Evolutionary conservation across 2,329 filamentous ascomycete species (phyloP).

Genomic region (Leptographium lundbergii): DNA sequence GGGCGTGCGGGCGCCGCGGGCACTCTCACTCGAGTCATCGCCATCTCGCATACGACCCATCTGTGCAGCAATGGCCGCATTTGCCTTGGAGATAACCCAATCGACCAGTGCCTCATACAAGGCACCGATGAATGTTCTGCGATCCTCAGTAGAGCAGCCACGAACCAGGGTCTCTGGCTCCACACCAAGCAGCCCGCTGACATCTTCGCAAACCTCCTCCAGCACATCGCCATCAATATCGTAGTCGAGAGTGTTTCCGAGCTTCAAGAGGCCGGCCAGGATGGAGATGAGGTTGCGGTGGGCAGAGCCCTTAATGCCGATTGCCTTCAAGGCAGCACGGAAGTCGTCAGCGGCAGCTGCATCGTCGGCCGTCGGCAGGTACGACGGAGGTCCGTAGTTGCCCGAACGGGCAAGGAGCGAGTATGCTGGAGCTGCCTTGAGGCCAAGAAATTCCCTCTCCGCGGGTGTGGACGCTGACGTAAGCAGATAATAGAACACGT

Average conservation of each 20-base stretch:
- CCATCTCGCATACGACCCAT: constrained; percentile 54
- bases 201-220: constrained; percentile 81
- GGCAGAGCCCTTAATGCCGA: constrained; percentile 81
- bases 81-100: constrained; percentile 84
- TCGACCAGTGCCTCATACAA: constrained; percentile 92
- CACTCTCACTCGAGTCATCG: constrained; percentile 53
- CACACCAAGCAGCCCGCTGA: constrained; percentile 71
- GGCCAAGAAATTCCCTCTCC: constrained; percentile 76
- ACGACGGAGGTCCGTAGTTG: constrained; percentile 76
- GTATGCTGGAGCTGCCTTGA: constrained; percentile 68
- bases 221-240: constrained; percentile 72
- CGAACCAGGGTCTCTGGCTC: constrained; percentile 70
- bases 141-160: constrained; percentile 74
- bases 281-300: constrained; percentile 76
- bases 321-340: constrained; percentile 69
- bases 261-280: constrained; percentile 74
- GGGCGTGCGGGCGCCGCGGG: constrained; percentile 46
- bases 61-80: constrained; percentile 68
- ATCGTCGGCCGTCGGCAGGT: constrained; percentile 86
- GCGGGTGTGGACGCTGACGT: constrained; percentile 81
- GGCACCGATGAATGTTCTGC: constrained; percentile 68
- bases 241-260: constrained; percentile 83
- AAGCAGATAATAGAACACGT: constrained; percentile 94
- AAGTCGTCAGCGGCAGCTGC: constrained; percentile 89
- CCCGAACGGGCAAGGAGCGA: constrained; percentile 67